These are phyloP conservation scores for Tephrocybe sp. DNA, from an alignment of 768 basidiomycete genomes.

Conservation along the genomic window DNA sequence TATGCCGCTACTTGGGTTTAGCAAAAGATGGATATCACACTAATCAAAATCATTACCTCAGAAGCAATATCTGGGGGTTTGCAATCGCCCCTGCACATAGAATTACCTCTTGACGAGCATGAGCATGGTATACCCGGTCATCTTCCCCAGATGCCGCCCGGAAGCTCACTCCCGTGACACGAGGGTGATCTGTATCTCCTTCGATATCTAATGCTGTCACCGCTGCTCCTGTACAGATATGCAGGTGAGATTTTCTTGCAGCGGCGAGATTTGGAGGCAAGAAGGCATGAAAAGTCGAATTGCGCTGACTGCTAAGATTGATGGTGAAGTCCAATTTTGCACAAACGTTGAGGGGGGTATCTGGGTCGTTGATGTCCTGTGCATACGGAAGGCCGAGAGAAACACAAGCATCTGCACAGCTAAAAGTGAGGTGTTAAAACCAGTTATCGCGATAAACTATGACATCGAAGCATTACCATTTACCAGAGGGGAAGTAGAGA, in stretches of 20 bases:
- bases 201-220: slow-evolving; percentile 5
- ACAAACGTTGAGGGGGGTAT: slow-evolving; percentile 10
- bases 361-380: slow-evolving; percentile 15
- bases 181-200: not conserved
- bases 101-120: slow-evolving; percentile 9
- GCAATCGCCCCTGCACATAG: slow-evolving; percentile 8
- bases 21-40: not conserved
- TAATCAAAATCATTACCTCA: not conserved
- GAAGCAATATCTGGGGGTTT: slow-evolving; percentile 11
- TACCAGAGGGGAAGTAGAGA: slow-evolving; percentile 5
- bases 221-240: slow-evolving; percentile 13
- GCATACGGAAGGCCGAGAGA: slow-evolving; percentile 15
- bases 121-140: not conserved
- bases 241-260: slow-evolving; percentile 4
- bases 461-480: not conserved
- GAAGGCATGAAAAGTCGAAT: slow-evolving; percentile 21
- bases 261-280: slow-evolving; percentile 9
- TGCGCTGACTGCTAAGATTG: slow-evolving; percentile 11
- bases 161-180: not conserved
- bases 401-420: slow-evolving; percentile 12
- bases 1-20: slow-evolving; percentile 1
- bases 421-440: not conserved
- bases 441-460: not conserved
- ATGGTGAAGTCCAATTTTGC: slow-evolving; percentile 14
- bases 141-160: not conserved